A percentile compares a stretch with the other conserved stretches of the same genome.
These are phyloP conservation scores for Calonectria hongkongensis DNA, from an alignment of 2,329 filamentous ascomycete genomes.

Conservation along the genomic window DNA sequence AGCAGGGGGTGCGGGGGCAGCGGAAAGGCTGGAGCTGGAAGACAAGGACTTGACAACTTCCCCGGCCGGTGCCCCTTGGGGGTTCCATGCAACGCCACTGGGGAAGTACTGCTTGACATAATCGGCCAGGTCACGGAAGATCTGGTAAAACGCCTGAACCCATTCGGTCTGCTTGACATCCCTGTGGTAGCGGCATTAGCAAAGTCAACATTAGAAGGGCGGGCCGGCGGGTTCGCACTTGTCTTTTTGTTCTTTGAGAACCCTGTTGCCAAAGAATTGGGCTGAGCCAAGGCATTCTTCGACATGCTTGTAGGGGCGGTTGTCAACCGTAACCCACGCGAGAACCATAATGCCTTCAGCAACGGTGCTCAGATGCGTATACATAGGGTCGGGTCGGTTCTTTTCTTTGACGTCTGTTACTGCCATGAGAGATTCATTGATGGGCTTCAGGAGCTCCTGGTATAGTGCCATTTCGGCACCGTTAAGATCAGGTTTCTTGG, in stretches of 20 bases:
- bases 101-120: conserved; percentile 91
- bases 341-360: conserved; percentile 92
- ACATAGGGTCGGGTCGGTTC: conserved; percentile 84
- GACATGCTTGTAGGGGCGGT: conserved; percentile 89
- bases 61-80: conserved; percentile 81
- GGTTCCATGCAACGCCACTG: conserved; percentile 90
- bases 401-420: conserved; percentile 88
- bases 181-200: conserved; percentile 64
- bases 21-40: conserved; percentile 59
- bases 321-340: conserved; percentile 91
- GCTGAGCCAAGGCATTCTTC: conserved; percentile 88
- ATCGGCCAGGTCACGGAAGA: conserved; percentile 88
- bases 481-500: conserved; percentile 89
- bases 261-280: conserved; percentile 95
- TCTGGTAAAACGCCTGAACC: conserved; percentile 92
- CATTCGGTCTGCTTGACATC: conserved; percentile 89
- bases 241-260: conserved; percentile 92
- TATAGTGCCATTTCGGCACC: conserved; percentile 77
- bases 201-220: neutral
- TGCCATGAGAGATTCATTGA: conserved; percentile 87
- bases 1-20: conserved; percentile 70
- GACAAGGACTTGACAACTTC: conserved; percentile 78
- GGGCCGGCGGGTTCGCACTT: conserved; percentile 61
- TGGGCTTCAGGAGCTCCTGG: conserved; percentile 88
- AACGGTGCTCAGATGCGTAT: conserved; percentile 89